These are phyloP conservation scores for Cladosporium colombiae DNA, from an alignment of 2,329 filamentous ascomycete species.

Conservation along the genomic window DNA sequence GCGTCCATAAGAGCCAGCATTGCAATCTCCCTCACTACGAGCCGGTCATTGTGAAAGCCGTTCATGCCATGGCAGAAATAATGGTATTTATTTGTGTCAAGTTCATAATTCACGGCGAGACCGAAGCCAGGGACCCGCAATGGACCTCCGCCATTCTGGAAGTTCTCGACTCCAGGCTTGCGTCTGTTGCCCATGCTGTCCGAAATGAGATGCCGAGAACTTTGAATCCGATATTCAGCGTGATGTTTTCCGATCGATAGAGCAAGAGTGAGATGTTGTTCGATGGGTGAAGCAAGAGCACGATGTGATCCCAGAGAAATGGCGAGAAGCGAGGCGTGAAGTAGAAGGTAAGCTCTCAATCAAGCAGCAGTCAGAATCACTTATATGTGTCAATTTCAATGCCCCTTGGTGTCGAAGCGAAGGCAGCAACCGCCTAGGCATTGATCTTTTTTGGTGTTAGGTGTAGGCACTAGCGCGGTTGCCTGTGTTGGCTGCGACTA, in stretches of 20 bases:
- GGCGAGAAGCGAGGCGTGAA: neutral
- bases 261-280: neutral
- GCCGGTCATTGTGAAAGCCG: conserved; percentile 23
- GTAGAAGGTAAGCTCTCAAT: neutral
- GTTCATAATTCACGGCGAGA: neutral
- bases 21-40: conserved; percentile 27
- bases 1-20: conserved; percentile 36
- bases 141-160: neutral
- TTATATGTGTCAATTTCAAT: neutral
- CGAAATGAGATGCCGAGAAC: too few species aligned
- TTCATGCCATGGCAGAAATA: conserved; percentile 28
- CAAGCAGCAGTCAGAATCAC: neutral
- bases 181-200: too few species aligned
- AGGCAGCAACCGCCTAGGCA: neutral
- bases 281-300: too few species aligned
- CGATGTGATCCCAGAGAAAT: neutral
- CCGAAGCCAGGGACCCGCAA: conserved; percentile 14
- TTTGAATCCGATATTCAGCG: neutral
- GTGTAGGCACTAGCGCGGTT: neutral
- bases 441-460: neutral
- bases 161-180: neutral
- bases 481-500: neutral
- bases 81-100: neutral
- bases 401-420: neutral
- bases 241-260: neutral